Evolutionary conservation across 2,329 filamentous ascomycete genomes (phyloP), one percentile per base, ranked within the genome.

Genomic region (Stemphylium lycopersici): DNA sequence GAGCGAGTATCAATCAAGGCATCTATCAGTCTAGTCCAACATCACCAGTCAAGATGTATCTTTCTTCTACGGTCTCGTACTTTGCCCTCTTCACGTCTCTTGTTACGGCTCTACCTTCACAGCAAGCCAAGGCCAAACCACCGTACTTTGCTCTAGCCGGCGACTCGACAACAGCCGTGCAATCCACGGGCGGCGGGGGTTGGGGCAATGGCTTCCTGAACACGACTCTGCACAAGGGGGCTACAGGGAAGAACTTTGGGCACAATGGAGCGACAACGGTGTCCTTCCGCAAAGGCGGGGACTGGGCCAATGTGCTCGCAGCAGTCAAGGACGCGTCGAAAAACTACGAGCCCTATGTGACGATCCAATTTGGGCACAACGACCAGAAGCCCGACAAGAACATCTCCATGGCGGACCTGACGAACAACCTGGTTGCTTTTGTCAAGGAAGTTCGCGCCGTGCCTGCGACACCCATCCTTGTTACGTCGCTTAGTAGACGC

Each of bases 291-390:
- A 65, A 70, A 0, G 78, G 79, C 2, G 82, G 83, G 0, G 75
- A 82, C 52, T 87, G 84, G 85, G 74, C 62, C 0, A 76, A 74
- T 0, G 77, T 84, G 0, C 72, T 86, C 1, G 52, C 68, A 3
- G 70, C 78, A 0, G 74, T 83, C 0, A 61, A 62, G 22, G 33
- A 44, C 3, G 66, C 71, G 31, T 68, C 69, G 0, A 67, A 76
- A 15, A 71, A 66, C 4, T 78, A 77, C 55, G 60, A 74, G 4
- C 75, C 78, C 6, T 83, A 80, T 47, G 82, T 85, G 6, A 84
- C 83, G 0, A 84, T 86, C 13, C 76, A 74, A 74, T 87, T 87
- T 53, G 84, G 84, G 0, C 84, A 87, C 67, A 87, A 87, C 53
- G 85, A 87, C 63, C 84, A 83, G 61, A 77, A n/a, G 70, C 70